Percentiles rank a stretch among this genome's conserved stretches.
These are phyloP conservation scores for Auriculariales sp. DNA, from an alignment of 768 basidiomycete genomes.

Conservation along the genomic window DNA sequence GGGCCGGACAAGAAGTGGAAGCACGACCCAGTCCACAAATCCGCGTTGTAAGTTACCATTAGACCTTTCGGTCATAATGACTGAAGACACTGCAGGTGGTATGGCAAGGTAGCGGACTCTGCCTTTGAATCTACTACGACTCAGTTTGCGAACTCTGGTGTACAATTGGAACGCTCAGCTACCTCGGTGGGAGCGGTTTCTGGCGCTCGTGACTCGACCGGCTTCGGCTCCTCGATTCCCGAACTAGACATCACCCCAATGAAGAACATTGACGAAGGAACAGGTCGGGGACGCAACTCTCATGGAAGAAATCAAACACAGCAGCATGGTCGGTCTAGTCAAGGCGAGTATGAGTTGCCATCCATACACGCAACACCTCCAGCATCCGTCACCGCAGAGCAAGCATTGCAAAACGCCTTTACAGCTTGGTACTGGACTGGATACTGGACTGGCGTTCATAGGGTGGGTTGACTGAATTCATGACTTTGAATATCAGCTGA, in stretches of 20 bases:
- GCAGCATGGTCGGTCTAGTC: no score
- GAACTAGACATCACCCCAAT: conserved; percentile 6
- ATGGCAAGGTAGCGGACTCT: conserved; percentile 35
- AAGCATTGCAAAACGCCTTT: conserved; percentile 62
- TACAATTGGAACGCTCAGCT: not conserved
- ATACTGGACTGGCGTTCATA: conserved; percentile 79
- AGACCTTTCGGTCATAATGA: not conserved
- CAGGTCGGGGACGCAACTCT: no score
- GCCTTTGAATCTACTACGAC: conserved; percentile 50
- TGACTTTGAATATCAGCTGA: not conserved
- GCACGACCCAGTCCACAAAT: conserved; percentile 49
- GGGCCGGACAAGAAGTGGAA: conserved; percentile 65
- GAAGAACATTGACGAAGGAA: not conserved
- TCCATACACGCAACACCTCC: conserved; percentile 20
- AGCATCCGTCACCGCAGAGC: conserved; percentile 42
- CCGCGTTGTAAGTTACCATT: conserved; percentile 43
- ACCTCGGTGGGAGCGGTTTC: not conserved
- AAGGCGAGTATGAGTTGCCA: no score
- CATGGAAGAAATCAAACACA: no score
- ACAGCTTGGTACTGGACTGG: conserved; percentile 78
- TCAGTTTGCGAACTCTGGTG: conserved; percentile 49
- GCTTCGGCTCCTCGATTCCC: conserved; percentile 12
- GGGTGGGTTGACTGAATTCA: conserved; percentile 30
- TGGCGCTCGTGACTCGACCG: conserved; percentile 6
- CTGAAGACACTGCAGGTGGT: conserved; percentile 41